phyloP scores from a whole-genome alignment of 176 grass and related monocot genomes.

The Oryza nivara region DNA sequence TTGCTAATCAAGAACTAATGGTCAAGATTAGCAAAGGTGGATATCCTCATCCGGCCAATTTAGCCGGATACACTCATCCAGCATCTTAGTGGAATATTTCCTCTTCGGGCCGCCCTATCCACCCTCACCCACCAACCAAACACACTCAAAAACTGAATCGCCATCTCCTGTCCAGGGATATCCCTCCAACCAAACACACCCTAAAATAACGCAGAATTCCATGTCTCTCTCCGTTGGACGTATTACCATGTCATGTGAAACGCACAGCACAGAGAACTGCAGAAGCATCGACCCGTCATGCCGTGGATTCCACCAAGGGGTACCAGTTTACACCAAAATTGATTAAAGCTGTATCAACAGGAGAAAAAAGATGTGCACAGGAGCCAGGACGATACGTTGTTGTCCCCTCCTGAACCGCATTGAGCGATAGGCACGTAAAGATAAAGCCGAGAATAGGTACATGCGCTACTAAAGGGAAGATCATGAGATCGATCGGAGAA shows the following conservation, averaged over 20 bases:
- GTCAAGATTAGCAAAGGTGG: no score
- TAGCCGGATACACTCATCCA: no score
- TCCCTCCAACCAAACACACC: no score
- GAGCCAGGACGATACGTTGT: neutral
- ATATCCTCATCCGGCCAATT: no score
- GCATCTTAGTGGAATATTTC: no score
- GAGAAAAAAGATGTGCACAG: neutral
- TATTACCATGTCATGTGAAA: neutral
- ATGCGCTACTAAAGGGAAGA: neutral
- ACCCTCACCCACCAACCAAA: no score
- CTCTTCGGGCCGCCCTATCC: no score
- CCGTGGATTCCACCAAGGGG: neutral
- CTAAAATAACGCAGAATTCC: no score
- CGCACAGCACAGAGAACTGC: neutral
- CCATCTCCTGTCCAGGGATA: no score
- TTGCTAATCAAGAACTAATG: no score
- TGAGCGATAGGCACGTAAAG: neutral
- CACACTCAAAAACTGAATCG: no score
- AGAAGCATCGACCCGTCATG: neutral
- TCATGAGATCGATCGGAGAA: neutral
- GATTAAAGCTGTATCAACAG: neutral
- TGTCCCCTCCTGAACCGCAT: neutral
- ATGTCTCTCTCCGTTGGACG: neutral
- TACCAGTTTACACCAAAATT: neutral
- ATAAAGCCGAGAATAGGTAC: neutral